These are phyloP conservation scores for Alternaria solani DNA, from an alignment of 2,329 filamentous ascomycete species.

Conservation along the genomic window DNA sequence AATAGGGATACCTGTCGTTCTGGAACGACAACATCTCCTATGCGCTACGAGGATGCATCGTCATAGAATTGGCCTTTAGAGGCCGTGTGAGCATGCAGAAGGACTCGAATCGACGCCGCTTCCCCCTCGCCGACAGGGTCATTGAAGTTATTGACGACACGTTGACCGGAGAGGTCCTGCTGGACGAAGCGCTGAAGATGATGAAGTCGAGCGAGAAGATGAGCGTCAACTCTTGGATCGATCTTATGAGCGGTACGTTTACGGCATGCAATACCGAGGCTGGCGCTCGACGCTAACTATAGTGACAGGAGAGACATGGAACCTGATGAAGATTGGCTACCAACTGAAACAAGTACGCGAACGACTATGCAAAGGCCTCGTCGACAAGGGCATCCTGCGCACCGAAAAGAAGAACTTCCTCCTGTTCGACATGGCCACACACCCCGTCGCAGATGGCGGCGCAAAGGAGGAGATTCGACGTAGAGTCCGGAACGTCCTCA, in stretches of 20 bases:
- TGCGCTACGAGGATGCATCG: slow-evolving; percentile 95
- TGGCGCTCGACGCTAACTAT: slow-evolving; percentile 27
- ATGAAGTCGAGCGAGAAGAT: slow-evolving; percentile 99
- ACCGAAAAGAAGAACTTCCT: slow-evolving; percentile 99
- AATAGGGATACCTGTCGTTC: slow-evolving; percentile 94
- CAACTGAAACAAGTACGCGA: slow-evolving; percentile 99
- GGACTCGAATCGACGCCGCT: slow-evolving; percentile 88
- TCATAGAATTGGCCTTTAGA: slow-evolving; percentile 94
- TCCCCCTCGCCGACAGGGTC: slow-evolving; percentile 88
- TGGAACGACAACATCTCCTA: slow-evolving; percentile 99
- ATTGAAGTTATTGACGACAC: slow-evolving; percentile 98
- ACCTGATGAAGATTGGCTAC: slow-evolving; percentile 99
- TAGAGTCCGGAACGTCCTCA: slow-evolving; percentile 90
- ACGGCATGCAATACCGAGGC: background rate
- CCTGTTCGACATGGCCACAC: slow-evolving; percentile 99
- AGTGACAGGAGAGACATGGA: slow-evolving; percentile 91
- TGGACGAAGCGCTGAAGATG: slow-evolving; percentile 99
- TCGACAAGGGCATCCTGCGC: slow-evolving; percentile 97
- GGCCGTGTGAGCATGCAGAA: slow-evolving; percentile 99
- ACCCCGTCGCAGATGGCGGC: slow-evolving; percentile 93
- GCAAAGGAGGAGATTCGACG: slow-evolving; percentile 97
- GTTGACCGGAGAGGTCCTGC: slow-evolving; percentile 92
- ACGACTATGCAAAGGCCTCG: slow-evolving; percentile 93
- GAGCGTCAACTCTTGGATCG: slow-evolving; percentile 99
- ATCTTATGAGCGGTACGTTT: slow-evolving; percentile 89